These are phyloP conservation scores for Rhodotorula sphaerocarpa DNA, from an alignment of 768 basidiomycete species.

Conservation along the genomic window DNA sequence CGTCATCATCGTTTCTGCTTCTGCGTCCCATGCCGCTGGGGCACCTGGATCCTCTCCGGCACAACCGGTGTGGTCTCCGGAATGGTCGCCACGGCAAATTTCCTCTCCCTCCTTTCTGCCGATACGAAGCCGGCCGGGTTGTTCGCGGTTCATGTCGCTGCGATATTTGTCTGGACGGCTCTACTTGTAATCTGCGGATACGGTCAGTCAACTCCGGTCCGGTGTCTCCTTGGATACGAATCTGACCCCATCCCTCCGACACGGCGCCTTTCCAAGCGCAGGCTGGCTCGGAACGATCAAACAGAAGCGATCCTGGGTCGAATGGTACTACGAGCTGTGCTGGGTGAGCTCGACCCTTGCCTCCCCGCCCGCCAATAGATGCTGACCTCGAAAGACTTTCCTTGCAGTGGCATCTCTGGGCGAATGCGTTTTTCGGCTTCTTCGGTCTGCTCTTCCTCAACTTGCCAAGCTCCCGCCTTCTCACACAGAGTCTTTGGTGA, in stretches of 20 bases:
- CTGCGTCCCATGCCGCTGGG: constrained; percentile 8
- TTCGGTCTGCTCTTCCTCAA: constrained; percentile 77
- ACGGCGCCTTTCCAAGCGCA: no score
- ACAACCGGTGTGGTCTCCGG: neutral
- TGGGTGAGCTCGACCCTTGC: constrained; percentile 1
- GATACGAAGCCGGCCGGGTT: neutral
- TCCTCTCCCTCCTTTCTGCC: neutral
- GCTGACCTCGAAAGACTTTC: no score
- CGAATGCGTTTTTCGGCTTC: constrained; percentile 80
- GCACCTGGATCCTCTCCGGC: neutral
- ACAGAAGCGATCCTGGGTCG: constrained; percentile 5
- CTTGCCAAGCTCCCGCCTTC: constrained; percentile 64
- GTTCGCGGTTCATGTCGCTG: neutral
- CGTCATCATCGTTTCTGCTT: neutral
- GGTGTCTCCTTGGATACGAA: no score
- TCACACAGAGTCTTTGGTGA: neutral
- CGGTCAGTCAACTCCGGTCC: neutral
- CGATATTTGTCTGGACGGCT: constrained; percentile 1
- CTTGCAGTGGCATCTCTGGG: constrained; percentile 32
- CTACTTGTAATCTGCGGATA: constrained; percentile 2
- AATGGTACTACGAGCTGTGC: constrained; percentile 11
- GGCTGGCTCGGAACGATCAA: constrained; percentile 3
- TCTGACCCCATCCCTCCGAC: no score
- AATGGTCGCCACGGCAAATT: neutral
- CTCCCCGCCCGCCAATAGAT: no score